A percentile compares a stretch with the other conserved stretches of the same genome.
Evolutionary conservation across 2,329 filamentous ascomycete species (phyloP).

Genomic region (Fusarium nanum): DNA sequence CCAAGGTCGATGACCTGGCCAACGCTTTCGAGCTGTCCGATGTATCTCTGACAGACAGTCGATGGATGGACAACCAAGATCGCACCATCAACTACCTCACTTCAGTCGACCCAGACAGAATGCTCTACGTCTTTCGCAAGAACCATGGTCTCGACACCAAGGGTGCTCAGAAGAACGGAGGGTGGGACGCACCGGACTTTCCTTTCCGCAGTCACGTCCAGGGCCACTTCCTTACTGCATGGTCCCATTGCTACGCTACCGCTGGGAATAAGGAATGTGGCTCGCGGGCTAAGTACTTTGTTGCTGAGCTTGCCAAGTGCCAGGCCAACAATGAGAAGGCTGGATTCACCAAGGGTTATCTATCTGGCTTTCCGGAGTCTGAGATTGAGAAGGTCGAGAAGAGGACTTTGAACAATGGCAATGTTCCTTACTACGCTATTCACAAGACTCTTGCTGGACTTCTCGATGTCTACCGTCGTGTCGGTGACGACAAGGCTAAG

Average conservation of each 20-base stretch:
- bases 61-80: conserved; percentile 38
- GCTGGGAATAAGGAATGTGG: conserved; percentile 57
- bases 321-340: conserved; percentile 61
- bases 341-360: conserved; percentile 59
- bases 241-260: conserved; percentile 61
- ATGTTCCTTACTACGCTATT: conserved; percentile 66
- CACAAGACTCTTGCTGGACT: conserved; percentile 65
- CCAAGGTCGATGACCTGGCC: conserved; percentile 12
- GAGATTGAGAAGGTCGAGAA: conserved; percentile 59
- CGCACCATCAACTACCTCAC: conserved; percentile 32
- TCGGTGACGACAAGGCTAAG: conserved; percentile 57
- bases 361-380: conserved; percentile 64
- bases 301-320: conserved; percentile 61
- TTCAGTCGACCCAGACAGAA: conserved; percentile 19
- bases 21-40: conserved; percentile 20
- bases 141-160: conserved; percentile 51
- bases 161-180: conserved; percentile 59
- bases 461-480: conserved; percentile 61
- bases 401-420: conserved; percentile 59
- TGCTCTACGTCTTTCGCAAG: conserved; percentile 30
- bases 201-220: conserved; percentile 64
- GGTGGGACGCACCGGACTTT: conserved; percentile 66
- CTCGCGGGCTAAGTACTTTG: conserved; percentile 59
- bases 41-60: conserved; percentile 30
- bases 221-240: conserved; percentile 63